phyloP scores from a whole-genome alignment of 1,139 yeast genomes.

The Dujonia santamariae region DNA sequence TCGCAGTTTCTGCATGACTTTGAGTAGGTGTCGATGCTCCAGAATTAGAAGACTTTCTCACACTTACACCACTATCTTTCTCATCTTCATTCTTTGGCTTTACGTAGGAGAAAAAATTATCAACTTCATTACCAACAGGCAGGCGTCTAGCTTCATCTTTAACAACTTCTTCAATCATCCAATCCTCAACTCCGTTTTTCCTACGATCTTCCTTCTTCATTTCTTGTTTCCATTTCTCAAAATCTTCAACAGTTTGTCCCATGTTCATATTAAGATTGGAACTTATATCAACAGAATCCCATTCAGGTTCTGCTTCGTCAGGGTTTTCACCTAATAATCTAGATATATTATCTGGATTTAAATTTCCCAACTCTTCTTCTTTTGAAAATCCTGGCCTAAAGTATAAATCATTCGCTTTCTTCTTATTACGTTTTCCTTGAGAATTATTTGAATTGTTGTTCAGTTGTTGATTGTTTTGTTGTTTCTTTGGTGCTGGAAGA shows the following conservation, averaged over 20 bases:
- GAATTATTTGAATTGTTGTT: slow-evolving; percentile 6
- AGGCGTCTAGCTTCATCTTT: slow-evolving; percentile 12
- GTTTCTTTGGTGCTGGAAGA: slow-evolving; percentile 10
- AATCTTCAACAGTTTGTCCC: slow-evolving; percentile 66
- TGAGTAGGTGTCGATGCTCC: not conserved
- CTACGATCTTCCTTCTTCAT: slow-evolving; percentile 57
- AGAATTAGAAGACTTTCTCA: slow-evolving; percentile 7
- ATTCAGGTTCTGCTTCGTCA: slow-evolving; percentile 49
- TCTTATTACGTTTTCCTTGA: slow-evolving; percentile 12
- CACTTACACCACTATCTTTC: too few species aligned
- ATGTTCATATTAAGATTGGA: slow-evolving; percentile 28
- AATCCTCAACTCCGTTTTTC: slow-evolving; percentile 40
- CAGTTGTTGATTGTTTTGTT: slow-evolving; percentile 1
- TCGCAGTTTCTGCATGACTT: slow-evolving; percentile 9
- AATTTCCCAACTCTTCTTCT: slow-evolving; percentile 24
- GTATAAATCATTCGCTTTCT: slow-evolving; percentile 10
- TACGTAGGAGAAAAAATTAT: slow-evolving; percentile 49
- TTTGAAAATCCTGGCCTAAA: slow-evolving; percentile 17
- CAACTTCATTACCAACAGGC: slow-evolving; percentile 43
- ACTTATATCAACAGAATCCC: slow-evolving; percentile 42
- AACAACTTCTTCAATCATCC: slow-evolving; percentile 17
- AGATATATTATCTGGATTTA: slow-evolving; percentile 28
- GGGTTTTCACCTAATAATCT: slow-evolving; percentile 32
- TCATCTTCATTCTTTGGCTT: slow-evolving; percentile 21
- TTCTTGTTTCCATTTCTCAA: slow-evolving; percentile 66